Evolutionary conservation across 805 yeast genomes (phyloP).

Genomic region (Candida orba): DNA sequence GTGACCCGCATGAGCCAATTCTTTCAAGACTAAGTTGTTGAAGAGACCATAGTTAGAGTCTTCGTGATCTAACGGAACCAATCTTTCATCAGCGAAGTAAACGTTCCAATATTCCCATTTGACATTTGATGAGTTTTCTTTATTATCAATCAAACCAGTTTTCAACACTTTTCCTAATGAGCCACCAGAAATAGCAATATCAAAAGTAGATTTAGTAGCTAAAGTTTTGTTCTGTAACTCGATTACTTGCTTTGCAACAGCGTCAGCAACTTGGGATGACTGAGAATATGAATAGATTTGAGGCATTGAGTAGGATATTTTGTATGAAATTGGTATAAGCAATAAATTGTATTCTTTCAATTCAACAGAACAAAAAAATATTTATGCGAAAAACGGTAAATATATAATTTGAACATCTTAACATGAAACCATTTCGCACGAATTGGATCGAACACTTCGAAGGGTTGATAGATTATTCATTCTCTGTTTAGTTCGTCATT

Average conservation of each 20-base stretch:
- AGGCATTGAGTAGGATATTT: conserved; percentile 23
- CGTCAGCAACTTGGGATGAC: conserved; percentile 52
- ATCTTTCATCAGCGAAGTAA: conserved; percentile 84
- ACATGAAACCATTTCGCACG: too few species aligned
- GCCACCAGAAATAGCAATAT: conserved; percentile 86
- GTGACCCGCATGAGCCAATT: conserved; percentile 29
- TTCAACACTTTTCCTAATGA: conserved; percentile 67
- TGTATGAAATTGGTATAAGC: too few species aligned
- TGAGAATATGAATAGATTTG: conserved; percentile 36
- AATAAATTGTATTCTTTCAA: too few species aligned
- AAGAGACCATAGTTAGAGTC: conserved; percentile 86
- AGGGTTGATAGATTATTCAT: too few species aligned
- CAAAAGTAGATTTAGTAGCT: conserved; percentile 38
- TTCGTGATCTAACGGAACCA: conserved; percentile 72
- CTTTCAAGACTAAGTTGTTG: conserved; percentile 40
- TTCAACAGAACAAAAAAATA: too few species aligned
- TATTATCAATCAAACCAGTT: conserved; percentile 57
- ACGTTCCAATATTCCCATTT: conserved; percentile 75
- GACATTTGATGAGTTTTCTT: conserved; percentile 34
- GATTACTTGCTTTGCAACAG: conserved; percentile 59
- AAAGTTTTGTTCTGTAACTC: conserved; percentile 57
- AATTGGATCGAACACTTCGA: too few species aligned
- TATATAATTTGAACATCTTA: too few species aligned
- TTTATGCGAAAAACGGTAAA: too few species aligned
- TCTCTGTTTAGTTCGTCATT: too few species aligned